Conservation (phyloP, 805 yeast genomes). For the Blastobotrys attinorum region DNA sequence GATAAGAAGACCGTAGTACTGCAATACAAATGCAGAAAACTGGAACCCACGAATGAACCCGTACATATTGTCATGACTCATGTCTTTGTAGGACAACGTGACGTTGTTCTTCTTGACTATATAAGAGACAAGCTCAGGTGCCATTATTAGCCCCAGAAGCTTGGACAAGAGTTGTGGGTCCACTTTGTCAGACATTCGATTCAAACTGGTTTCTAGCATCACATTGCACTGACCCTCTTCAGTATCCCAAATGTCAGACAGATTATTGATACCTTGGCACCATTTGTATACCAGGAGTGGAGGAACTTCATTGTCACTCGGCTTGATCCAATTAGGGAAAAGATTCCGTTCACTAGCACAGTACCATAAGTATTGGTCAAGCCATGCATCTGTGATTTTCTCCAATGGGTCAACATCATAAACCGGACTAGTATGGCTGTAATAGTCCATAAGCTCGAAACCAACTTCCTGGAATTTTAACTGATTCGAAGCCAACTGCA, state of each 20-base stretch:
- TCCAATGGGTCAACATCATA: conserved; percentile 87
- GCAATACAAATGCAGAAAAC: conserved; percentile 82
- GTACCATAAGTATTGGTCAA: conserved; percentile 94
- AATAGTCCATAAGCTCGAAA: conserved; percentile 85
- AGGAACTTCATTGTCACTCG: conserved; percentile 88
- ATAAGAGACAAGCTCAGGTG: conserved; percentile 89
- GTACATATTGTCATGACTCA: conserved; percentile 85
- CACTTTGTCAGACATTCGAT: conserved; percentile 70
- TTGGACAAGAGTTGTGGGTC: conserved; percentile 85
- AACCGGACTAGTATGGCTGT: conserved; percentile 75
- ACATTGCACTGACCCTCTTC: conserved; percentile 71
- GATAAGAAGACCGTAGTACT: conserved; percentile 78
- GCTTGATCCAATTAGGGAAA: conserved; percentile 96
- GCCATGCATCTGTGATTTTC: conserved; percentile 90
- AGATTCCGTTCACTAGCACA: conserved; percentile 81
- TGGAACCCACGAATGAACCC: conserved; percentile 87
- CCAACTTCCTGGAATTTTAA: conserved; percentile 78
- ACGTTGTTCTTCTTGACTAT: conserved; percentile 85
- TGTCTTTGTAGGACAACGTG: conserved; percentile 77
- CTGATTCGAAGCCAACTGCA: conserved; percentile 74
- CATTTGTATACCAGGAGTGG: conserved; percentile 88
- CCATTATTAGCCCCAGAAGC: conserved; percentile 69
- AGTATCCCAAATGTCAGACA: conserved; percentile 72
- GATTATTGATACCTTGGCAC: conserved; percentile 84
- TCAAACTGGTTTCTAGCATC: conserved; percentile 67